A percentile compares a stretch with the other conserved stretches of the same genome.
These are phyloP conservation scores for Ceratobasidium sp. DNA, from an alignment of 1,284 basidiomycete genomes.

Conservation along the genomic window DNA sequence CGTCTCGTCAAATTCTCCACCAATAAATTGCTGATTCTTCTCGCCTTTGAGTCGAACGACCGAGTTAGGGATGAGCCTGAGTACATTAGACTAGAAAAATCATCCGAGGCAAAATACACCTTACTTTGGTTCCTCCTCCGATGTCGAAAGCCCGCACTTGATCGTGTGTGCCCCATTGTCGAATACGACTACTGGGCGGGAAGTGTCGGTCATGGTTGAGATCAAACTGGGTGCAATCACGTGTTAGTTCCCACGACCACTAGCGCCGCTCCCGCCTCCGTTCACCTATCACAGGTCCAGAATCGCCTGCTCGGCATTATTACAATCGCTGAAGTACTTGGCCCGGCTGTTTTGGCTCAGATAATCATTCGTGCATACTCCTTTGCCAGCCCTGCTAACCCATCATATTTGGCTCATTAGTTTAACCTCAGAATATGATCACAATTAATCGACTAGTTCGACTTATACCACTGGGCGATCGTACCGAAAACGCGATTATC, in stretches of 20 bases:
- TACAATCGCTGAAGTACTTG: no score
- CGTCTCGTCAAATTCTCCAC: slow-evolving; percentile 82
- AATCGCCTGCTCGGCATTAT: no score
- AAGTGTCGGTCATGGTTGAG: slow-evolving; percentile 57
- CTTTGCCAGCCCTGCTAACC: no score
- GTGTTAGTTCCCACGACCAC: not conserved
- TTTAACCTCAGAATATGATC: no score
- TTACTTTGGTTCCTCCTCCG: slow-evolving; percentile 55
- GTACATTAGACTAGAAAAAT: slow-evolving; percentile 37
- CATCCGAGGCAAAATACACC: slow-evolving; percentile 42
- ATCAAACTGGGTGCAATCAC: not conserved
- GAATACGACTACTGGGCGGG: slow-evolving; percentile 70
- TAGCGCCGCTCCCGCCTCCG: no score
- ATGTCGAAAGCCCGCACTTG: slow-evolving; percentile 74
- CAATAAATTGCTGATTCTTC: slow-evolving; percentile 77
- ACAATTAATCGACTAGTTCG: no score
- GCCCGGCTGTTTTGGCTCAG: no score
- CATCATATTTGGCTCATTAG: no score
- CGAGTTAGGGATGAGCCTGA: slow-evolving; percentile 81
- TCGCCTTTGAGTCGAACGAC: slow-evolving; percentile 85
- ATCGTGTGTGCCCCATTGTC: slow-evolving; percentile 89
- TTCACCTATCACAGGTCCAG: not conserved
- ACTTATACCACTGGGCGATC: no score
- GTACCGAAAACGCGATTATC: no score
- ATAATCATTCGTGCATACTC: no score